These are phyloP conservation scores for Wickerhamomyces sydowiorum DNA, from an alignment of 805 yeast species.

Conservation along the genomic window DNA sequence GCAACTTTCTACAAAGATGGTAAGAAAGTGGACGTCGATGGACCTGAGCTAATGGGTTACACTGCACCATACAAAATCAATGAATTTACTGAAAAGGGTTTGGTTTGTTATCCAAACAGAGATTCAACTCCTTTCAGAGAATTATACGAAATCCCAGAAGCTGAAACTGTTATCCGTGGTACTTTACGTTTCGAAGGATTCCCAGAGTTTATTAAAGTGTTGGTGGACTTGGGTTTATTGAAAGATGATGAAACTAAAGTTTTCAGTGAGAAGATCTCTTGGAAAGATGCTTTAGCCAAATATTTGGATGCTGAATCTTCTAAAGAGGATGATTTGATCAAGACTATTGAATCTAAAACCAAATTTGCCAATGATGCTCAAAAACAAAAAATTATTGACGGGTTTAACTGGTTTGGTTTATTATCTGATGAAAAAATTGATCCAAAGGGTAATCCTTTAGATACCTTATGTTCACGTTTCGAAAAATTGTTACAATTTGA, in stretches of 20 bases:
- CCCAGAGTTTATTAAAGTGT: constrained; percentile 95
- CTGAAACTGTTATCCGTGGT: constrained; percentile 94
- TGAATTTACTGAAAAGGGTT: constrained; percentile 61
- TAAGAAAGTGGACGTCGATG: constrained; percentile 67
- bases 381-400: constrained; percentile 80
- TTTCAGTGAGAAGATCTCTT: constrained; percentile 55
- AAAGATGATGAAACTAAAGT: constrained; percentile 64
- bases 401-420: constrained; percentile 91
- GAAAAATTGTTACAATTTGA: constrained; percentile 96
- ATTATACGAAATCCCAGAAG: constrained; percentile 92
- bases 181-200: constrained; percentile 97
- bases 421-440: constrained; percentile 70
- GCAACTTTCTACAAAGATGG: constrained; percentile 91
- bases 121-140: constrained; percentile 93
- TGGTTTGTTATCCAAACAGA: constrained; percentile 96
- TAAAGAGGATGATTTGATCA: constrained; percentile 65
- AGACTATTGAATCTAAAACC: constrained; percentile 72
- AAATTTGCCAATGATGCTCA: constrained; percentile 76
- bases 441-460: constrained; percentile 92
- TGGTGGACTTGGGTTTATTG: constrained; percentile 91
- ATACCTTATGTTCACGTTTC: constrained; percentile 93
- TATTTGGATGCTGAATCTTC: constrained; percentile 71
- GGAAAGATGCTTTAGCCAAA: constrained; percentile 84
- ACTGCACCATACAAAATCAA: constrained; percentile 96
- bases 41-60: constrained; percentile 90